These are phyloP conservation scores for Aureobasidium sp. DNA, from an alignment of 2,329 filamentous ascomycete species.

Conservation along the genomic window DNA sequence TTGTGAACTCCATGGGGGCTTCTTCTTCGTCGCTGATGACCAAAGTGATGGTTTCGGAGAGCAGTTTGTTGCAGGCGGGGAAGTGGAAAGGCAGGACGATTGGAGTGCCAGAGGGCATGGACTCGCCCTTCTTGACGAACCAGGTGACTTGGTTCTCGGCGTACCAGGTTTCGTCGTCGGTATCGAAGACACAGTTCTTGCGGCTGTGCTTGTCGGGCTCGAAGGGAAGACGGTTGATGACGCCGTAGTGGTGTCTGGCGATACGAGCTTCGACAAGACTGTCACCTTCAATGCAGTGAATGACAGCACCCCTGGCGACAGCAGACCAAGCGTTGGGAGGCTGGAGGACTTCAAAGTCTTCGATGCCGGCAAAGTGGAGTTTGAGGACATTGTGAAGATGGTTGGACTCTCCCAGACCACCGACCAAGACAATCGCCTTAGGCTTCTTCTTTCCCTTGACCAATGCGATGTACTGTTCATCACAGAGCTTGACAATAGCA, in stretches of 20 bases:
- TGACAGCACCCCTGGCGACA: slow-evolving; percentile 67
- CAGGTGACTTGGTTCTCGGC: slow-evolving; percentile 78
- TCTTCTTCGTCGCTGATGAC: slow-evolving; percentile 7
- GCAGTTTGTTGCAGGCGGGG: background rate
- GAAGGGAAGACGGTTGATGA: slow-evolving; percentile 37
- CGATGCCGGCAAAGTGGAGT: slow-evolving; percentile 52
- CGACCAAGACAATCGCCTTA: slow-evolving; percentile 69
- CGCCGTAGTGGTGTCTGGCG: slow-evolving; percentile 14
- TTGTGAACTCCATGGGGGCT: slow-evolving; percentile 24
- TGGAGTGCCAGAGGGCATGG: background rate
- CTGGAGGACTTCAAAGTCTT: slow-evolving; percentile 66
- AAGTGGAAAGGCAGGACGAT: background rate
- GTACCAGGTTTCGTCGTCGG: slow-evolving; percentile 78
- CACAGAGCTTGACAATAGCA: slow-evolving; percentile 34
- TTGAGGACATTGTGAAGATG: slow-evolving; percentile 66
- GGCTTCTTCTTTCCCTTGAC: slow-evolving; percentile 34
- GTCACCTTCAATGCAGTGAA: slow-evolving; percentile 68
- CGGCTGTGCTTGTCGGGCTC: slow-evolving; percentile 64
- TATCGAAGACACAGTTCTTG: slow-evolving; percentile 74
- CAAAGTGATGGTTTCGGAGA: background rate
- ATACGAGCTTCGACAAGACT: background rate
- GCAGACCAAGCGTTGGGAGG: slow-evolving; percentile 68
- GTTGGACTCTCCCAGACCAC: slow-evolving; percentile 67
- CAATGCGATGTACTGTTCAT: slow-evolving; percentile 40
- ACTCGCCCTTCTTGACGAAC: slow-evolving; percentile 50